phyloP scores from a whole-genome alignment of 2,329 filamentous ascomycete species.

The Immersiporthe knoxdaviesiana region DNA sequence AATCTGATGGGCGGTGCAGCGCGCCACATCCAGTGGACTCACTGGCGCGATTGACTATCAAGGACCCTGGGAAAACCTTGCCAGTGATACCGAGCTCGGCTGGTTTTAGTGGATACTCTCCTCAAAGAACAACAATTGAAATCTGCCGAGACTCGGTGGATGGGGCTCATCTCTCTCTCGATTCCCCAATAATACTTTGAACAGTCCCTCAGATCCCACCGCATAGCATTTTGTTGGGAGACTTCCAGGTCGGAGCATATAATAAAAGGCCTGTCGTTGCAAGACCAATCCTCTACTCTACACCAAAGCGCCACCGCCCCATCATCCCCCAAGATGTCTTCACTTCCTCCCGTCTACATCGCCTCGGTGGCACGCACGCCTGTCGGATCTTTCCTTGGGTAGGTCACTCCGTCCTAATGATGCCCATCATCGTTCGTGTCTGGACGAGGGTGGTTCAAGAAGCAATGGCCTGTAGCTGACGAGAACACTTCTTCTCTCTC shows the following conservation, averaged over 20 bases:
- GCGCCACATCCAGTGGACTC: constrained; percentile 12
- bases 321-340: constrained; percentile 70
- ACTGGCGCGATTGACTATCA: too few species aligned
- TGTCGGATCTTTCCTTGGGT: constrained; percentile 94
- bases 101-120: constrained; percentile 13
- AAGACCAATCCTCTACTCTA: constrained; percentile 16
- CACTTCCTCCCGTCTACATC: constrained; percentile 89
- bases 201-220: background rate
- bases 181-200: background rate
- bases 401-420: constrained; percentile 38
- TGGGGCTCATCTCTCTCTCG: background rate
- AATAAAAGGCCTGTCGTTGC: constrained; percentile 10
- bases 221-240: background rate
- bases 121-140: constrained; percentile 13
- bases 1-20: constrained; percentile 7
- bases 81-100: constrained; percentile 24
- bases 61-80: constrained; percentile 13
- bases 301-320: background rate
- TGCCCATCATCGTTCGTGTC: constrained; percentile 10
- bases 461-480: constrained; percentile 30
- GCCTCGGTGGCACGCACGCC: constrained; percentile 90
- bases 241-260: background rate
- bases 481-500: background rate
- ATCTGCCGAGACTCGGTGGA: constrained; percentile 10
- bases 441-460: constrained; percentile 14